Conservation (phyloP, 73 alveolate genomes). For the Uronychia setigera region DNA sequence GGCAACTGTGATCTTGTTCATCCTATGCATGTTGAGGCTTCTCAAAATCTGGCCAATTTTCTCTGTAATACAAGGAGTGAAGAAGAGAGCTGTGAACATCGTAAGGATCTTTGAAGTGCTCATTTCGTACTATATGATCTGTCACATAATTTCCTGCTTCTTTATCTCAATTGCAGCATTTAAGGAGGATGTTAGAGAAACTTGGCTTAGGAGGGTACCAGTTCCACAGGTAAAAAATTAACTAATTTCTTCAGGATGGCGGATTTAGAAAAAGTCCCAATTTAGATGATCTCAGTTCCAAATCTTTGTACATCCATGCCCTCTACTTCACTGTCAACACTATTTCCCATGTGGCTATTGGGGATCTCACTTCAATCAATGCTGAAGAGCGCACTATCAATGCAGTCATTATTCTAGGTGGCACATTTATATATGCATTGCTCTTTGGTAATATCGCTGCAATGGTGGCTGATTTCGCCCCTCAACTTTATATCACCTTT, state of each 20-base stretch:
- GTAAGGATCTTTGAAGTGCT: slow-evolving; percentile 57
- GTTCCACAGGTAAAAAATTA: too few species aligned
- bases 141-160: slow-evolving; percentile 57
- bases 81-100: slow-evolving; percentile 20
- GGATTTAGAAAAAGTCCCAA: slow-evolving; percentile 29
- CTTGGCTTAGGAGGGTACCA: slow-evolving; percentile 65
- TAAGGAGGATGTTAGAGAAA: slow-evolving; percentile 34
- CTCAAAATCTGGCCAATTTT: slow-evolving; percentile 41
- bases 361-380: slow-evolving; percentile 56
- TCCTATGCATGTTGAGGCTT: slow-evolving; percentile 35
- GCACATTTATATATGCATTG: slow-evolving; percentile 60
- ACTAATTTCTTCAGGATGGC: too few species aligned
- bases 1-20: slow-evolving; percentile 10
- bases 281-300: slow-evolving; percentile 5
- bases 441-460: slow-evolving; percentile 66
- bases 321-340: slow-evolving; percentile 51
- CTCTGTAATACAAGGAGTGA: slow-evolving; percentile 3
- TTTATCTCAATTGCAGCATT: slow-evolving; percentile 27
- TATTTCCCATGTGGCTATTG: slow-evolving; percentile 68
- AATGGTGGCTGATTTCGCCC: slow-evolving; percentile 52
- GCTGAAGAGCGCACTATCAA: slow-evolving; percentile 48
- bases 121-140: slow-evolving; percentile 32
- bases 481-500: slow-evolving; percentile 17
- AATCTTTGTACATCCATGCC: slow-evolving; percentile 55
- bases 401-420: slow-evolving; percentile 38